Evolutionary conservation across 441 rosid genomes (phyloP), one percentile per base, ranked within the genome.

Genomic region (Euphorbia celastroides): DNA sequence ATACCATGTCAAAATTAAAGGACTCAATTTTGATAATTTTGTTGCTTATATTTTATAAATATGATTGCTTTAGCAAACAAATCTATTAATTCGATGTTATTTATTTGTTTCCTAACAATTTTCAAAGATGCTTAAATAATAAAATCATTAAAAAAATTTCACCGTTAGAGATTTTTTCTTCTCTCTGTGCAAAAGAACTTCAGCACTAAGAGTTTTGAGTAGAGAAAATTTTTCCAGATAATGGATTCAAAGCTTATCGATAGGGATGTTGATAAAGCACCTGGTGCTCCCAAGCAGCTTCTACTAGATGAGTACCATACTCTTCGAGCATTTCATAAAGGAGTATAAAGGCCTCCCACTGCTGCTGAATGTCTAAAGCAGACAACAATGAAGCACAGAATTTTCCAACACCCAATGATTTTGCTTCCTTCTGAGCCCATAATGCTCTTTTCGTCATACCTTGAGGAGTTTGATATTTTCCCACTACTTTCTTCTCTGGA

Each of bases 231-330:
- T 51, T 5, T 60, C 55, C 5, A 16, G 5, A 36, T 62, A 57
- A 27, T 27, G 60, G 19, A 41, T 36, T 42, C 48, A 17, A 60
- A 14, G 20, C 30, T 36, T 22, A 72, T 42, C 23, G 42, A 59
- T 51, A 52, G 17, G 51, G 31, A 70, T 63, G 38, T 59, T 30
- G 52, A 74, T 52, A 26, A 50, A 66, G 71, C 59, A 94, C 99
- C 96, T 88, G 99, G 72, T 87, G 93, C 79, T 81, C 84, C 97
- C 99, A 94, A 67, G 95, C 97, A 59, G 97, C 99, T 79, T 89
- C 97, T 62, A 94, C 97, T 20, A 94, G 81, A 77, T 94, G 97
- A 56, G 96, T 89, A 26, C 97, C 96, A 61, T 81, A 92, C 80
- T 89, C 99, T 74, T 86, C 92, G 67, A 94, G 97, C 96, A 88